These are phyloP conservation scores for Gossypium ekmanianum DNA, from an alignment of 345 rosid species.

Conservation along the genomic window DNA sequence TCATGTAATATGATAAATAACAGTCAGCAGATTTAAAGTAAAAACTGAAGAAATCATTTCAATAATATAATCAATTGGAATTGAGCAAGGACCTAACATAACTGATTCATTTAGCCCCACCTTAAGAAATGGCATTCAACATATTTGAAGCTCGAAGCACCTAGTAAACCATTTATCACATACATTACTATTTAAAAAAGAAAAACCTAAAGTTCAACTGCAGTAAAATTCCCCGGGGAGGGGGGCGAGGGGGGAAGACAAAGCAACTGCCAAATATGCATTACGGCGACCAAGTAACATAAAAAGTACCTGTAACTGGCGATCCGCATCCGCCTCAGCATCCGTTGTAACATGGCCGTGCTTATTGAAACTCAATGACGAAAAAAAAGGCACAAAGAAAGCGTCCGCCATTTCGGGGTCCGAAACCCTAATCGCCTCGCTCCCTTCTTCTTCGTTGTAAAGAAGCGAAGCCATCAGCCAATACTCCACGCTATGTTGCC, in stretches of 20 bases:
- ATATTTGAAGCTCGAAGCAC: not conserved
- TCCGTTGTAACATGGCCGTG: constrained; percentile 88
- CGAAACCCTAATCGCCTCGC: constrained; percentile 76
- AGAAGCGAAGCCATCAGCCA: constrained; percentile 94
- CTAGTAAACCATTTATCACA: not conserved
- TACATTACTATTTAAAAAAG: no score
- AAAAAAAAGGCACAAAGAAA: constrained; percentile 87
- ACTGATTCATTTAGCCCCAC: no score
- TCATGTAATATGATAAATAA: no score
- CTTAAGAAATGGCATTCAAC: no score
- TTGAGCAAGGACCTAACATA: no score
- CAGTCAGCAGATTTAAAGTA: no score
- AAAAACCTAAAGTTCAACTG: no score
- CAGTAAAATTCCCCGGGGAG: no score
- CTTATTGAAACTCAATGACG: constrained; percentile 77
- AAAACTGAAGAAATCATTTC: no score
- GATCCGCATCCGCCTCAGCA: constrained; percentile 80
- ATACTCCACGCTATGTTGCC: constrained; percentile 92
- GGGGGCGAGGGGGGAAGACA: no score
- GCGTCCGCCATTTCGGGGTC: constrained; percentile 91
- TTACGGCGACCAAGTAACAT: not conserved
- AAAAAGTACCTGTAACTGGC: constrained; percentile 66
- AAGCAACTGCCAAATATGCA: not conserved
- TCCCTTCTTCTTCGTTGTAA: constrained; percentile 32
- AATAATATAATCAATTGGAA: no score